Evolutionary conservation across 495 filamentous ascomycete species (phyloP).

Genomic region (Aspergillus baeticus): DNA sequence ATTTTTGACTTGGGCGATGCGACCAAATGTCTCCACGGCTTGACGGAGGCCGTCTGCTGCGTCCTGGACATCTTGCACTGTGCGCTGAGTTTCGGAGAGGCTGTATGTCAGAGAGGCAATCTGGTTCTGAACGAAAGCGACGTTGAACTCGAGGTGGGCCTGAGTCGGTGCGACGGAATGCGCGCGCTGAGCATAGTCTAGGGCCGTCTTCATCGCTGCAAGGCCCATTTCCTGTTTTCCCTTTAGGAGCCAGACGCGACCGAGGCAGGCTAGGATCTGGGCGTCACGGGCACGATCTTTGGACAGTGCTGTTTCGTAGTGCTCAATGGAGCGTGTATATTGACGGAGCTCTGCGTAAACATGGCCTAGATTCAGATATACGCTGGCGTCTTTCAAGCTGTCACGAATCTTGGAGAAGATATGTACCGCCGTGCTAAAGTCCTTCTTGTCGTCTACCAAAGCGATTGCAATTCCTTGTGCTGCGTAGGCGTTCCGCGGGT

Average conservation of each 20-base stretch:
- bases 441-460: constrained; percentile 88
- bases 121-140: constrained; percentile 95
- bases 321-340: constrained; percentile 82
- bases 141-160: constrained; percentile 92
- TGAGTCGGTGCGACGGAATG: constrained; percentile 76
- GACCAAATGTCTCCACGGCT: constrained; percentile 78
- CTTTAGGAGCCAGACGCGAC: constrained; percentile 87
- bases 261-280: constrained; percentile 83
- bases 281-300: constrained; percentile 80
- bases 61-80: constrained; percentile 71
- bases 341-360: constrained; percentile 87
- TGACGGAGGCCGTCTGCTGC: constrained; percentile 84
- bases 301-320: constrained; percentile 84
- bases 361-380: constrained; percentile 90
- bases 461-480: constrained; percentile 95
- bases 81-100: constrained; percentile 71
- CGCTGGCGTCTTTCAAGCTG: constrained; percentile 79
- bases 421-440: constrained; percentile 73
- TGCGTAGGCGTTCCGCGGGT: constrained; percentile 90
- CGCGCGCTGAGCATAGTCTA: constrained; percentile 88
- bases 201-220: constrained; percentile 75
- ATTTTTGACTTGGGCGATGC: constrained; percentile 75
- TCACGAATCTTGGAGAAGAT: constrained; percentile 88
- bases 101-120: constrained; percentile 77
- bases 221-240: constrained; percentile 79